Percentiles rank a stretch among this genome's conserved stretches.
Evolutionary conservation across 495 filamentous ascomycete genomes (phyloP).

Genomic region (Penicillium bialowiezense): DNA sequence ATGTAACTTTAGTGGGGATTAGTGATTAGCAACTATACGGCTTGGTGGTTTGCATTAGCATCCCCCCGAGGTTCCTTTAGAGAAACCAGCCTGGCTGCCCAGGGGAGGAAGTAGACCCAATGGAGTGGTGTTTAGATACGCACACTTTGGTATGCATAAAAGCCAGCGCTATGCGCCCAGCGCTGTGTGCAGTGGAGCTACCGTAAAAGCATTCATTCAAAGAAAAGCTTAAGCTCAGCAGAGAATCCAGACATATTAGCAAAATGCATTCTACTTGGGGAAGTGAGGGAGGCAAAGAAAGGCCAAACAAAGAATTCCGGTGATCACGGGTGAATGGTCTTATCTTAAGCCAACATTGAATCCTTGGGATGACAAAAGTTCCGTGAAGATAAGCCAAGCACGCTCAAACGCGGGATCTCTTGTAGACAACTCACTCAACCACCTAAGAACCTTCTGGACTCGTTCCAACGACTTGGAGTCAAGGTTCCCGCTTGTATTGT

Average conservation of each 20-base stretch:
- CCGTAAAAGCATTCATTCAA: not conserved
- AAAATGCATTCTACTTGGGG: not conserved
- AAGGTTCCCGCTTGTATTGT: not conserved
- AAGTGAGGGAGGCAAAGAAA: not conserved
- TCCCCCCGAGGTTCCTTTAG: no score
- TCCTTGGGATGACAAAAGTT: conserved; percentile 5
- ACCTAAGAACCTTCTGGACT: not conserved
- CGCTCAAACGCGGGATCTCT: conserved; percentile 1
- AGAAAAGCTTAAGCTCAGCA: not conserved
- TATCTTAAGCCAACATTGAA: not conserved
- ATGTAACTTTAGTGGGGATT: no score
- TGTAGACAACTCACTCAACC: not conserved
- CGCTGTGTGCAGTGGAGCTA: not conserved
- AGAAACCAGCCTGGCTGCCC: no score
- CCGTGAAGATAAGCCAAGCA: conserved; percentile 1
- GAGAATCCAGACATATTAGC: not conserved
- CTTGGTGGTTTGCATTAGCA: no score
- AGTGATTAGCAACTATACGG: no score
- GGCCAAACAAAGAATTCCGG: not conserved
- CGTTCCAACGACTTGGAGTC: not conserved
- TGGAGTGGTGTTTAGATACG: not conserved
- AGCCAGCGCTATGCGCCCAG: not conserved
- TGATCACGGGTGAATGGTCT: not conserved
- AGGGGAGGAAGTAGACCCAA: no score
- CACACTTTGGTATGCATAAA: not conserved